Base-by-base conservation (phyloP, 306 rosid genomes). In the Vachellia pachyceras region DNA sequence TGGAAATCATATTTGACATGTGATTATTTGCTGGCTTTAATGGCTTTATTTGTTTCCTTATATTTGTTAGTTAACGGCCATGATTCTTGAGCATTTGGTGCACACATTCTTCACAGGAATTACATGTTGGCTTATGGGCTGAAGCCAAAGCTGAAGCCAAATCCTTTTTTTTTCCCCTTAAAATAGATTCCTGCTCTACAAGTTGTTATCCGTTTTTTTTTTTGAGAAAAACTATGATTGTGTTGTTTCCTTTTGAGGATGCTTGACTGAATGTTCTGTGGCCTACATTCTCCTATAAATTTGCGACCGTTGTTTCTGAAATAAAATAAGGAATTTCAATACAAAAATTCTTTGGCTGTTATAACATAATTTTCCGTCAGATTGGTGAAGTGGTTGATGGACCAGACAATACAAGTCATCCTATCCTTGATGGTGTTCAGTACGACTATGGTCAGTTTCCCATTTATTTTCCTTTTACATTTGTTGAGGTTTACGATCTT, bases 331-430 rank as follows among this genome's bases (percentile, higher is more conserved):
- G 6, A 22, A 58, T 23, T 57, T 20, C 65, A 22, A 18, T 22
- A 23, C 36, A 1, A 22, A 29, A 58, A 23, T 22, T 58, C 15
- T 58, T 23, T 23, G 18, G 37, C 12, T 23, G 23, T 29, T 13
- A 14, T 71, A 49, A 61, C 71, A 40, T 69, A 55, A 40, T 81
- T 58, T 61, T 65, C 64, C 36, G 60, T 4, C 70, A 95, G 99
- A 93, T 95, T 85, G 99, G 99, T 69, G 99, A 95, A 88, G 99
- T 95, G 88, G 98, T 95, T 83, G 99, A 95, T 85, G 99, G 96
- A 80, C 98, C 99, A 17, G 98, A 95, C 65, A 94, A 85, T 42
- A 49, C 87, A 77, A 87, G 64, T 88, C 95, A 87, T 63, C 89
- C 95, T 69, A 64, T 79, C 76, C 84, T 85, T 65, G 94, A 91